Conservation (phyloP, 176 grass and related monocot genomes). For the Alloteropsis semialata region DNA sequence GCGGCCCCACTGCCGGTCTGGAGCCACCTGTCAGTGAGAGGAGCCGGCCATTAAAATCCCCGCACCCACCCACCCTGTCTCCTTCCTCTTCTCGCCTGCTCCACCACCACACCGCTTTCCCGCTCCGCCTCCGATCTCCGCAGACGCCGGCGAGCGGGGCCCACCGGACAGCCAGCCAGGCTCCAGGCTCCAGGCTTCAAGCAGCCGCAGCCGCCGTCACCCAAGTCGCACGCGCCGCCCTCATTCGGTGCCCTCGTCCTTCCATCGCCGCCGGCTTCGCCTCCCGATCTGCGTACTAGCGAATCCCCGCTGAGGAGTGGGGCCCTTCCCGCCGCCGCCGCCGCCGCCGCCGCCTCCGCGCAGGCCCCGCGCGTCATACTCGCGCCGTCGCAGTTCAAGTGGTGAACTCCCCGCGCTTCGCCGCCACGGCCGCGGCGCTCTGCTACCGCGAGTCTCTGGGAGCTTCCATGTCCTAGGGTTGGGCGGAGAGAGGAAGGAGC, state of each 20-base stretch:
- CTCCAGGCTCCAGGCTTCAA: too few species aligned
- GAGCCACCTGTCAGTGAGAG: background rate
- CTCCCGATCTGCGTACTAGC: slow-evolving; percentile 36
- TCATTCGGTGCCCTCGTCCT: background rate
- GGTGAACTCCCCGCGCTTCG: background rate
- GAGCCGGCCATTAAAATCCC: slow-evolving; percentile 3
- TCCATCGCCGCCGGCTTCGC: background rate
- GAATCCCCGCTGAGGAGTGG: slow-evolving; percentile 14
- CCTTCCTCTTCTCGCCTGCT: slow-evolving; percentile 16
- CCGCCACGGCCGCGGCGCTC: background rate
- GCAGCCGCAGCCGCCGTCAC: background rate
- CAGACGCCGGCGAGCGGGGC: slow-evolving; percentile 6
- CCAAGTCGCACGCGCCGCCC: background rate
- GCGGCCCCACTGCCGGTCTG: background rate
- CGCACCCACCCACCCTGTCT: background rate
- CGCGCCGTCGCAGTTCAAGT: background rate
- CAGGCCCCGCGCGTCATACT: background rate
- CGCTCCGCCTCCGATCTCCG: slow-evolving; percentile 34
- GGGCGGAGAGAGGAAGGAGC: background rate
- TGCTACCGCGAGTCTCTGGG: background rate
- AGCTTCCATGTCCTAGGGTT: background rate
- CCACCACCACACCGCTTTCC: slow-evolving; percentile 19
- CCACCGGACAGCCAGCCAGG: background rate
- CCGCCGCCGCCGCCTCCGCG: background rate
- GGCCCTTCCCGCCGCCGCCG: background rate